Base-by-base conservation (phyloP, 2,329 filamentous ascomycete genomes). In the Exophiala oligosperma region DNA sequence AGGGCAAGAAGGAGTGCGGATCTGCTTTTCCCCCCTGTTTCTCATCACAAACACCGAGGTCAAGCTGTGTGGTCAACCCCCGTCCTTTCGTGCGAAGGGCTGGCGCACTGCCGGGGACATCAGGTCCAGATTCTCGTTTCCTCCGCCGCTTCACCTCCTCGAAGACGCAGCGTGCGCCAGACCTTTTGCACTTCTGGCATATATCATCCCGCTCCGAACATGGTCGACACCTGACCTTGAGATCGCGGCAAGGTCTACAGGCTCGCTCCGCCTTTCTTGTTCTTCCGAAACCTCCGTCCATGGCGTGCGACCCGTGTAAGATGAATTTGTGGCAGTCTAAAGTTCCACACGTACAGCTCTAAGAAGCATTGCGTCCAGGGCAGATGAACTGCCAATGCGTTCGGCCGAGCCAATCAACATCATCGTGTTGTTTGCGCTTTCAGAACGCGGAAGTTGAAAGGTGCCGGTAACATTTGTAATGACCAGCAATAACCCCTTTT, bases 161-260 rank as follows among this genome's bases (percentile, higher is more conserved):
- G 14, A 54, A 54, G 23, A 54, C 41, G 7, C 52, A 54, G 26
- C 17, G 41, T 8, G 52, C 43, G 35, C 52, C 52, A 11, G 52
- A 54, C 24, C 52, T 6, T 28, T 54, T 17, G 43, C 52, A 54
- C 35, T 54, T 54, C 23, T 48, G 52, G 29, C 52, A 54, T 12
- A 54, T 47, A 28, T 54, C 52, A 23, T 48, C 41, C 37, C 52
- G 24, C 41, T 54, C 52, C 3, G 29, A 8, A 29, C 41, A 47
- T 17, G 52, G 52, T 9, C 14, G 24, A 38, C 52, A 54, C 41
- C 52, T 11, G 41, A 54, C 52, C 28, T 54, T 54, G 24, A 54
- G 29, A 38, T 47, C 41, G 11, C 41, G 21, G 52, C 52, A 54
- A 11, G 52, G 52, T 21, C 48, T 54, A 40, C 52, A 54, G 5